A percentile compares a stretch with the other conserved stretches of the same genome.
These are phyloP conservation scores for Chalciporus piperatoides DNA, from an alignment of 1,284 basidiomycete genomes.

Conservation along the genomic window DNA sequence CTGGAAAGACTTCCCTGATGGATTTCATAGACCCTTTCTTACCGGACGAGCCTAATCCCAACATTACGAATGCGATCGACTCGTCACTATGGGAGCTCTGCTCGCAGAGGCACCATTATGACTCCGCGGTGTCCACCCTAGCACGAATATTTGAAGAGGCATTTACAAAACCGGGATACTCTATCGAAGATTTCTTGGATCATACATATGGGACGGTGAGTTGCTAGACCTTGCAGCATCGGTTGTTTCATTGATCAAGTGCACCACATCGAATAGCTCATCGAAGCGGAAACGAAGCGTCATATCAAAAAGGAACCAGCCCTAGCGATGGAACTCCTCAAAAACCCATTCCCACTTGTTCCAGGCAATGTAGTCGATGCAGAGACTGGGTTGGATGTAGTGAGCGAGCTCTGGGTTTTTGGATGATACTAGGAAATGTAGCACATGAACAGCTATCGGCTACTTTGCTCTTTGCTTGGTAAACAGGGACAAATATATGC, in stretches of 20 bases:
- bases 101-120: constrained; percentile 80
- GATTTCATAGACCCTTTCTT: constrained; percentile 67
- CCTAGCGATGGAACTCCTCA: constrained; percentile 44
- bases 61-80: constrained; percentile 74
- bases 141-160: constrained; percentile 86
- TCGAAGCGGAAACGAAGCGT: constrained; percentile 81
- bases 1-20: constrained; percentile 3
- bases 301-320: constrained; percentile 83
- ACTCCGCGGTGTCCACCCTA: constrained; percentile 79
- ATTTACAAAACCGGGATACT: constrained; percentile 89
- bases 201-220: constrained; percentile 90
- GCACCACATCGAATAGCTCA: constrained; percentile 52
- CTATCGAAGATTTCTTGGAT: constrained; percentile 96
- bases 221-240: constrained; percentile 15
- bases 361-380: constrained; percentile 10
- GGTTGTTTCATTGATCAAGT: constrained; percentile 6
- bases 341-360: constrained; percentile 29
- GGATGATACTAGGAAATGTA: constrained; percentile 14
- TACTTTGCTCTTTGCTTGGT: constrained; percentile 4
- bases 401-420: constrained; percentile 43
- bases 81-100: constrained; percentile 93
- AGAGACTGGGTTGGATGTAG: constrained; percentile 27
- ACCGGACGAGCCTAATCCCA: constrained; percentile 66
- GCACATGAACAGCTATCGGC: neutral
- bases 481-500: constrained; percentile 28